A percentile compares a stretch with the other conserved stretches of the same genome.
Conservation (phyloP, 805 yeast species). For the Schwanniomyces pseudopolymorphus region DNA sequence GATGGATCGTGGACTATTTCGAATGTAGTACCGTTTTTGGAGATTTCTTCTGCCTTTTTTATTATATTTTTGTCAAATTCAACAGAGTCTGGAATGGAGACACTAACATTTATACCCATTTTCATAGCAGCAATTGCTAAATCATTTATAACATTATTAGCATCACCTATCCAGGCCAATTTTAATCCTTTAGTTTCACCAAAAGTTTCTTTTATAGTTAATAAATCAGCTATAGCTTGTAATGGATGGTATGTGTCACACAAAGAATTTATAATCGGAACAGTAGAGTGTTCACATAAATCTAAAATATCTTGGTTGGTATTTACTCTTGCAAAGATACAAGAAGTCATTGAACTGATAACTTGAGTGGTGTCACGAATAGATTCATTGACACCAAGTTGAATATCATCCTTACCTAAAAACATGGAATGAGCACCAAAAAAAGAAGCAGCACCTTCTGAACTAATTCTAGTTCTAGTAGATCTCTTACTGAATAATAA, state of each 20-base stretch:
- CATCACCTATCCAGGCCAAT: conserved; percentile 93
- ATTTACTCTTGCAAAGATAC: conserved; percentile 87
- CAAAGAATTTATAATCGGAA: conserved; percentile 84
- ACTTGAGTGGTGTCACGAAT: conserved; percentile 83
- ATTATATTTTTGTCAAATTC: conserved; percentile 56
- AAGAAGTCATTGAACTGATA: conserved; percentile 85
- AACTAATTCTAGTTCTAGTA: conserved; percentile 85
- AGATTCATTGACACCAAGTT: conserved; percentile 87
- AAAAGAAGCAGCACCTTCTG: conserved; percentile 86
- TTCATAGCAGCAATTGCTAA: conserved; percentile 79
- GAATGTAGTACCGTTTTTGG: conserved; percentile 52
- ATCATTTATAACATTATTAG: conserved; percentile 90
- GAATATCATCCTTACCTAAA: conserved; percentile 88
- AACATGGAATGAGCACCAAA: conserved; percentile 94
- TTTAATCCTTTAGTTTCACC: conserved; percentile 55
- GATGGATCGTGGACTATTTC: conserved; percentile 63
- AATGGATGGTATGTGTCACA: conserved; percentile 89
- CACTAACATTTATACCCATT: conserved; percentile 70
- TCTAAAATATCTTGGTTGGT: conserved; percentile 73
- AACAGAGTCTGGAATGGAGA: conserved; percentile 75
- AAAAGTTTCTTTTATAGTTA: conserved; percentile 76
- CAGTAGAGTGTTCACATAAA: conserved; percentile 68
- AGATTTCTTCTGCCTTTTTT: conserved; percentile 49
- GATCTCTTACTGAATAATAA: conserved; percentile 82
- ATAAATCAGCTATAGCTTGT: conserved; percentile 84